These are phyloP conservation scores for Monilinia fructicola DNA, from an alignment of 2,329 filamentous ascomycete genomes.

Conservation along the genomic window DNA sequence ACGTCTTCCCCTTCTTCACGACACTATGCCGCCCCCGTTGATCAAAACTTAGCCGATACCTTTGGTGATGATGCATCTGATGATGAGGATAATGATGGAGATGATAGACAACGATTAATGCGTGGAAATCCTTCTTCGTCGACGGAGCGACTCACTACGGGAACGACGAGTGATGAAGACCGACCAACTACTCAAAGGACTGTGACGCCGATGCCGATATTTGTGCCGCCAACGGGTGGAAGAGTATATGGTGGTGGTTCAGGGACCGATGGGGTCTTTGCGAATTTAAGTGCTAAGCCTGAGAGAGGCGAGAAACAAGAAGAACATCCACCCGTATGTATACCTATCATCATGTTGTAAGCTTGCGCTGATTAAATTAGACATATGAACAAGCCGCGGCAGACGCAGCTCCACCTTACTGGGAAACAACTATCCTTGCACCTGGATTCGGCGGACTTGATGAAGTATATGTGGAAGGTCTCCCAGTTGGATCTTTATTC, in stretches of 20 bases:
- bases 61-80: slow-evolving; percentile 83
- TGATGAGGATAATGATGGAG: slow-evolving; percentile 68
- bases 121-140: slow-evolving; percentile 53
- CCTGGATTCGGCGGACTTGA: slow-evolving; percentile 87
- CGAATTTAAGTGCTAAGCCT: slow-evolving; percentile 89
- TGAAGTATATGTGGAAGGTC: slow-evolving; percentile 94
- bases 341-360: slow-evolving; percentile 16
- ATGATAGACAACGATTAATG: slow-evolving; percentile 85
- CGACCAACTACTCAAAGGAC: slow-evolving; percentile 34
- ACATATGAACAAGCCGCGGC: slow-evolving; percentile 98
- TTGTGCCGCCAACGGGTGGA: slow-evolving; percentile 33
- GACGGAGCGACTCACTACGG: slow-evolving; percentile 36
- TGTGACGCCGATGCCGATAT: slow-evolving; percentile 36
- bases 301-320: slow-evolving; percentile 77
- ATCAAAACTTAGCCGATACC: slow-evolving; percentile 84
- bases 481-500: slow-evolving; percentile 86
- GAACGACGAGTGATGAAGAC: slow-evolving; percentile 26
- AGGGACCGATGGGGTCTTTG: slow-evolving; percentile 93
- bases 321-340: slow-evolving; percentile 88
- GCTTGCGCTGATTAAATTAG: slow-evolving; percentile 47
- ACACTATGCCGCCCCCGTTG: slow-evolving; percentile 51
- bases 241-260: slow-evolving; percentile 69
- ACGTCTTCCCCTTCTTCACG: slow-evolving; percentile 63
- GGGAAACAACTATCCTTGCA: slow-evolving; percentile 97
- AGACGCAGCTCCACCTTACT: slow-evolving; percentile 94